A percentile compares a stretch with the other conserved stretches of the same genome.
Conservation (phyloP, 176 grass and related monocot species). For the Paspalum notatum region DNA sequence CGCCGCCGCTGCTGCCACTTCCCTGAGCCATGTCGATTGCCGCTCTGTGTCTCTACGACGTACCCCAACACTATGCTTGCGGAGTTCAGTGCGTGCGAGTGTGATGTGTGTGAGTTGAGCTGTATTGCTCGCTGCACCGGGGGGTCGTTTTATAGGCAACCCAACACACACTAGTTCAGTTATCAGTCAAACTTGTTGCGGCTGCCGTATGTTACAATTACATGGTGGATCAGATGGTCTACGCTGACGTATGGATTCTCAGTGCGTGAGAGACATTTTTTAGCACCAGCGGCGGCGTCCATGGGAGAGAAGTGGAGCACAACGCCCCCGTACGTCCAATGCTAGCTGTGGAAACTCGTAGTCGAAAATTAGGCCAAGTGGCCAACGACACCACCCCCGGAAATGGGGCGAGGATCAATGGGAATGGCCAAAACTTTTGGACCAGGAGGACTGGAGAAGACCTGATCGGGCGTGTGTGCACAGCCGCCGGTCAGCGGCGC, state of each 20-base stretch:
- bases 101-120: constrained; percentile 2
- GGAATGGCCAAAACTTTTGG: not conserved
- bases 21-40: constrained; percentile 58
- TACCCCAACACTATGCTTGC: not conserved
- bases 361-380: not conserved
- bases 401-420: too few species aligned
- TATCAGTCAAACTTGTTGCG: not conserved
- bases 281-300: not conserved
- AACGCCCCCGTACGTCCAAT: not conserved
- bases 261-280: not conserved
- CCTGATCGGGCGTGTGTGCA: not conserved
- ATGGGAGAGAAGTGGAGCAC: not conserved
- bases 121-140: constrained; percentile 6
- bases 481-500: too few species aligned
- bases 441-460: not conserved
- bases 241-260: constrained; percentile 15
- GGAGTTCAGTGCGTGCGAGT: not conserved
- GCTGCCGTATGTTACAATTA: not conserved
- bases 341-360: not conserved
- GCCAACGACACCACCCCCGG: too few species aligned
- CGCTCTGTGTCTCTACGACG: not conserved
- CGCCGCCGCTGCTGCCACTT: constrained; percentile 54
- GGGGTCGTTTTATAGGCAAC: constrained; percentile 35
- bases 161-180: not conserved
- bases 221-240: not conserved